A percentile compares a stretch with the other conserved stretches of the same genome.
phyloP scores from a whole-genome alignment of 2,329 filamentous ascomycete species.

The Ophiostoma montium region DNA sequence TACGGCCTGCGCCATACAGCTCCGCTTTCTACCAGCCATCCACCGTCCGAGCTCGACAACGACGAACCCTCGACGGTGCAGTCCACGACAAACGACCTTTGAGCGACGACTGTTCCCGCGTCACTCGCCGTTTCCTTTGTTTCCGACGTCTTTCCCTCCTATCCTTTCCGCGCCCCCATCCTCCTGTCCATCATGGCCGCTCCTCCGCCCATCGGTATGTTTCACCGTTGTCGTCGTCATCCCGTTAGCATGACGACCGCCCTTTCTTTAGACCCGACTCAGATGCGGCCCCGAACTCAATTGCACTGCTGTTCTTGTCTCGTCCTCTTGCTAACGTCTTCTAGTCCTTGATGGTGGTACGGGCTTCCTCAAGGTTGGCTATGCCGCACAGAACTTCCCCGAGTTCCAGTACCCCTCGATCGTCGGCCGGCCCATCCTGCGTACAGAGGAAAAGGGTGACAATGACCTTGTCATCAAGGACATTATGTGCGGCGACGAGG shows the following conservation, averaged over 20 bases:
- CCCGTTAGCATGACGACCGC: background rate
- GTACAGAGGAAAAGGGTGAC: constrained; percentile 71
- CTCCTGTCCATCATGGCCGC: constrained; percentile 28
- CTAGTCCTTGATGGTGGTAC: constrained; percentile 98
- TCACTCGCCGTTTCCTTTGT: background rate
- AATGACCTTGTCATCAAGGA: constrained; percentile 67
- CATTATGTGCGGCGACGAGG: constrained; percentile 99
- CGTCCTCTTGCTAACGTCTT: background rate
- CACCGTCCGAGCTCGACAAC: constrained; percentile 2
- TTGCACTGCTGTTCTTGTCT: background rate
- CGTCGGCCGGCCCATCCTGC: constrained; percentile 91
- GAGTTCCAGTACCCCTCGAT: constrained; percentile 98
- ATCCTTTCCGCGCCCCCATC: background rate
- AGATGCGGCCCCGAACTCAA: too few relatives aligned
- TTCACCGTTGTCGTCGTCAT: background rate
- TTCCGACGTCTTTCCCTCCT: background rate
- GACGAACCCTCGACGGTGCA: background rate
- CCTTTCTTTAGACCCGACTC: background rate
- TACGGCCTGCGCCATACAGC: background rate
- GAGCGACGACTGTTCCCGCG: background rate
- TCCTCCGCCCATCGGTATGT: constrained; percentile 40
- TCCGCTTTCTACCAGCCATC: background rate
- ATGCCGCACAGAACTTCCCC: constrained; percentile 98
- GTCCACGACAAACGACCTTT: background rate
- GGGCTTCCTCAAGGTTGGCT: constrained; percentile 98